Percentiles rank a stretch among this genome's conserved stretches.
These are phyloP conservation scores for Suillus variegatus DNA, from an alignment of 768 basidiomycete species.

Conservation along the genomic window DNA sequence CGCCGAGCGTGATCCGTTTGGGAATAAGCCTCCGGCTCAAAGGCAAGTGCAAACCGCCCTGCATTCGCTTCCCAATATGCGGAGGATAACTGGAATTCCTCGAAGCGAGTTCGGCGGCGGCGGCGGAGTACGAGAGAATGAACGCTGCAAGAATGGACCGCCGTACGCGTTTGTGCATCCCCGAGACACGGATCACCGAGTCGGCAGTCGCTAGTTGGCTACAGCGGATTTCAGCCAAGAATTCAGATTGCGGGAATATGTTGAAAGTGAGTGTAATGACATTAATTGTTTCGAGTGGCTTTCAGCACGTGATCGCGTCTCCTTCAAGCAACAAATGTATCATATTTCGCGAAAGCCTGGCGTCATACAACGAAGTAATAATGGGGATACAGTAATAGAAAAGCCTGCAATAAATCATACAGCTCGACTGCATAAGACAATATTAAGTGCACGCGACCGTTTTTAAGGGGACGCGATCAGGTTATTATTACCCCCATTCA, in stretches of 20 bases:
- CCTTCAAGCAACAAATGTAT: background rate
- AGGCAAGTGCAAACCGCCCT: slow-evolving; percentile 27
- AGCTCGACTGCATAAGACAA: slow-evolving; percentile 9
- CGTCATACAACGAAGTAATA: background rate
- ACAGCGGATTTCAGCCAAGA: background rate
- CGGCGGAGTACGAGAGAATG: background rate
- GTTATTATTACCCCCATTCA: slow-evolving; percentile 15
- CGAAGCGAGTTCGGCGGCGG: background rate
- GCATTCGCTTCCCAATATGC: slow-evolving; percentile 6
- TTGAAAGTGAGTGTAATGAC: too few relatives aligned
- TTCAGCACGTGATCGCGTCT: background rate
- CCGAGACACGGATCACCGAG: background rate
- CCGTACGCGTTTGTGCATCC: background rate
- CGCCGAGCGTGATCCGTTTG: slow-evolving; percentile 11
- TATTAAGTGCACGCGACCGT: background rate
- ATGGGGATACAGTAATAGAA: slow-evolving; percentile 1
- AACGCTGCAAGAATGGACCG: background rate
- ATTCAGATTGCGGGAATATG: too few relatives aligned
- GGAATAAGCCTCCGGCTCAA: slow-evolving; percentile 14
- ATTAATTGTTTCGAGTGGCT: background rate
- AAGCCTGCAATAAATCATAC: slow-evolving; percentile 19
- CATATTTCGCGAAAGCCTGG: background rate
- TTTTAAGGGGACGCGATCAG: slow-evolving; percentile 31
- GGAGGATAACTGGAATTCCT: background rate
- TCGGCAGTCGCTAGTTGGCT: background rate